Base-by-base conservation (phyloP, 192 early-diverging fungal genomes). In the Kickxella alabastrina region DNA sequence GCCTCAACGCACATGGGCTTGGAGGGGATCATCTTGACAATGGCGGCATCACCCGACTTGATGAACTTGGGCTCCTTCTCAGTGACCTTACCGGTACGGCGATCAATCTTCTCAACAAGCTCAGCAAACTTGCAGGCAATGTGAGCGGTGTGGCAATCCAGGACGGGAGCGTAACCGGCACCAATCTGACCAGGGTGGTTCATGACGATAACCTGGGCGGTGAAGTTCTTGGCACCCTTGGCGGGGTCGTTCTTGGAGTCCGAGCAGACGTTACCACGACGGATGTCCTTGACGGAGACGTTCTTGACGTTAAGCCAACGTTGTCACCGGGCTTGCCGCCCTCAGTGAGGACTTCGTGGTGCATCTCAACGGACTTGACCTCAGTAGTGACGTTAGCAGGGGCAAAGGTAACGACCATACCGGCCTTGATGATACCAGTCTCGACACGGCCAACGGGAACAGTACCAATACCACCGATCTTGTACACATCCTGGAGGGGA, bases 291-390 rank as follows among this genome's bases (percentile, higher is more conserved):
- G 80, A 91, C 90, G 53, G 91, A 92, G 40, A 93, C 89, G 87
- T 91, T 92, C 91, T 92, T 97, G 83, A 95, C 85, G 89, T 95
- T 95, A 97, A 92, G 71, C 92, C 94, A 68, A 97, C 91, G 86
- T 95, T 92, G 87, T 97, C 94, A 59, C 94, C 94, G 57, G 94
- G 90, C 18, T 82, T 55, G 48, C 87, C 75, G 81, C 88, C 91
- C 81, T 95, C 84, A 52, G 65, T 64, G 62, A 95, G 82, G 61
- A 83, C 75, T 79, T 97, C 88, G 86, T 95, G 92, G 83, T 97
- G 94, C 92, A 95, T 97, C 80, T 95, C 92, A 57, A 97, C 91
- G 73, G 92, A 93, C 83, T 92, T 92, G 79, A 93, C 92, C 77
- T 93, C 90, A 82, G 92, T 91, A 72, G 87, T 78, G 60, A 91